phyloP scores from a whole-genome alignment of 306 rosid species.

The Lathyrus aphaca region DNA sequence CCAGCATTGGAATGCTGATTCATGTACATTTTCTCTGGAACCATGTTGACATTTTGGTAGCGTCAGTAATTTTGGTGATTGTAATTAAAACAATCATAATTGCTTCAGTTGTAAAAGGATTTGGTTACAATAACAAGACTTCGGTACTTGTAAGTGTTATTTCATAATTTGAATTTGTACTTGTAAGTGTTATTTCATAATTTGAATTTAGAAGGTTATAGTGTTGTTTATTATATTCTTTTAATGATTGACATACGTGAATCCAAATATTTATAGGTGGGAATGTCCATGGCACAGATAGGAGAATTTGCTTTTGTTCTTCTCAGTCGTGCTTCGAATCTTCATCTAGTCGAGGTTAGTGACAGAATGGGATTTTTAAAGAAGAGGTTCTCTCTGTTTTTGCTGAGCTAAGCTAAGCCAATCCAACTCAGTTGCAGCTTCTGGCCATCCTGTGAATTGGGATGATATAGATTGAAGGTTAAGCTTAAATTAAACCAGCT shows the following conservation, averaged over 20 bases:
- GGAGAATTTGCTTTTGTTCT: conserved; percentile 99
- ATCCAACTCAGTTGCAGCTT: conserved; percentile 4
- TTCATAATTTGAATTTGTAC: conserved; percentile 48
- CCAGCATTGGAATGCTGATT: conserved; percentile 98
- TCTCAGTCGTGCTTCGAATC: conserved; percentile 97
- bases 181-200: conserved; percentile 63
- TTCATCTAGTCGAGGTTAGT: conserved; percentile 95
- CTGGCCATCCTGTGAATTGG: conserved; percentile 7
- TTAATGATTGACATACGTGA: conserved; percentile 22
- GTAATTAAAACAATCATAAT: conserved; percentile 75
- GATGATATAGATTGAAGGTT: conserved; percentile 32
- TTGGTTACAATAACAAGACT: conserved; percentile 92
- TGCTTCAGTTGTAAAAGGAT: conserved; percentile 89
- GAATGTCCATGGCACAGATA: conserved; percentile 92
- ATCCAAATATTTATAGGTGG: conserved; percentile 65
- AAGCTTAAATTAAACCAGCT: conserved; percentile 25
- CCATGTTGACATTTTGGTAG: conserved; percentile 93
- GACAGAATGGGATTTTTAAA: conserved; percentile 21
- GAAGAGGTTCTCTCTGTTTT: not conserved
- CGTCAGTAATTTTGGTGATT: conserved; percentile 90
- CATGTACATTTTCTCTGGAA: conserved; percentile 98
- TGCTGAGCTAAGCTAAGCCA: not conserved
- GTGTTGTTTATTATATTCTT: conserved; percentile 20
- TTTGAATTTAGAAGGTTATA: conserved; percentile 32
- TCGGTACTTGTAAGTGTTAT: conserved; percentile 78